These are phyloP conservation scores for Hanseniaspora jakobsenii DNA, from an alignment of 805 yeast species.

Conservation along the genomic window DNA sequence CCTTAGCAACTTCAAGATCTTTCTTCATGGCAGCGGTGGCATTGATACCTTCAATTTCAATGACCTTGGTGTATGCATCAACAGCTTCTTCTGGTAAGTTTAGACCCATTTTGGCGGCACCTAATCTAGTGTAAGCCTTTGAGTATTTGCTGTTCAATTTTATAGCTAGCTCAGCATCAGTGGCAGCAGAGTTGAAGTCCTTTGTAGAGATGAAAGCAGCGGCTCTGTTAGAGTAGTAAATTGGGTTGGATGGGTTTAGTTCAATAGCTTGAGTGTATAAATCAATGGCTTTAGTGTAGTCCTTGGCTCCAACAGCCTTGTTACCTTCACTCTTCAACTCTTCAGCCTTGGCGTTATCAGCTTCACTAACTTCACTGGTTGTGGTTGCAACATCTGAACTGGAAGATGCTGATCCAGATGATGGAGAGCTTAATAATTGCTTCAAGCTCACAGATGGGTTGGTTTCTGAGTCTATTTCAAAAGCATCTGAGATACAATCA, in stretches of 20 bases:
- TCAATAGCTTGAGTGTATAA: slow-evolving; percentile 73
- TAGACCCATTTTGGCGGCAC: slow-evolving; percentile 84
- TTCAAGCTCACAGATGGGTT: slow-evolving; percentile 27
- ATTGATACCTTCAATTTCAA: slow-evolving; percentile 72
- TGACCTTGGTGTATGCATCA: slow-evolving; percentile 79
- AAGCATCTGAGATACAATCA: slow-evolving; percentile 84
- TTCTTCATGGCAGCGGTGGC: slow-evolving; percentile 83
- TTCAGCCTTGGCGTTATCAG: slow-evolving; percentile 63
- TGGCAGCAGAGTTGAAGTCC: slow-evolving; percentile 63
- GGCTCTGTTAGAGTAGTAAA: slow-evolving; percentile 86
- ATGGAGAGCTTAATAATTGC: slow-evolving; percentile 36
- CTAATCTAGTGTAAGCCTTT: slow-evolving; percentile 89
- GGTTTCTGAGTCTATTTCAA: slow-evolving; percentile 47
- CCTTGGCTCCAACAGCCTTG: slow-evolving; percentile 67
- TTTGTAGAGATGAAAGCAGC: slow-evolving; percentile 81
- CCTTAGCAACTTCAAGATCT: slow-evolving; percentile 89
- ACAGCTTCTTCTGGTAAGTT: slow-evolving; percentile 85
- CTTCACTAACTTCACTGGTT: slow-evolving; percentile 40
- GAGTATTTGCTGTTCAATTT: slow-evolving; percentile 67
- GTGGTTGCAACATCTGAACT: slow-evolving; percentile 22
- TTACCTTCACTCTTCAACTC: slow-evolving; percentile 76
- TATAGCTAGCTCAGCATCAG: slow-evolving; percentile 76
- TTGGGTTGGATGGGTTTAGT: slow-evolving; percentile 58
- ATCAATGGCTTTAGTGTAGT: slow-evolving; percentile 58
- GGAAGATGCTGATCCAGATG: too few species aligned